These are phyloP conservation scores for Cercospora citrullina DNA, from an alignment of 2,329 filamentous ascomycete genomes.

Conservation along the genomic window DNA sequence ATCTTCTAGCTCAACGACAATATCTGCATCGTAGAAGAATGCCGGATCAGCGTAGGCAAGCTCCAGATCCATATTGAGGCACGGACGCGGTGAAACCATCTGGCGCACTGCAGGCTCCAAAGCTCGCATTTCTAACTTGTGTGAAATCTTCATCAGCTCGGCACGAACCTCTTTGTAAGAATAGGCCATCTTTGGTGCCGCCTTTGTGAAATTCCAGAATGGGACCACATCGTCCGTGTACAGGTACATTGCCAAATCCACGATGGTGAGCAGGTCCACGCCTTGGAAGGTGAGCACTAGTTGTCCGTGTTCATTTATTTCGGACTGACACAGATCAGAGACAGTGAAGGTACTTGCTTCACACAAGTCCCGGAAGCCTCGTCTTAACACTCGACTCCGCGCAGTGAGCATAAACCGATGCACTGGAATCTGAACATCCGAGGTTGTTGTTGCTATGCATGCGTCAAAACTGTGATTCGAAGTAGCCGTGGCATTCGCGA, in stretches of 20 bases:
- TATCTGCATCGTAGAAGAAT: slow-evolving; percentile 79
- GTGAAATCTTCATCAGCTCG: slow-evolving; percentile 85
- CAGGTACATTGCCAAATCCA: slow-evolving; percentile 76
- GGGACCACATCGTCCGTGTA: slow-evolving; percentile 81
- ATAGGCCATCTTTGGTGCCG: slow-evolving; percentile 64
- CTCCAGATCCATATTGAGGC: slow-evolving; percentile 69
- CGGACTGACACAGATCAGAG: slow-evolving; percentile 62
- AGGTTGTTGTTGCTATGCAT: slow-evolving; percentile 56
- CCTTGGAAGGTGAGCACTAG: slow-evolving; percentile 65
- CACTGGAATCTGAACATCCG: slow-evolving; percentile 71
- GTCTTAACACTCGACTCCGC: slow-evolving; percentile 68
- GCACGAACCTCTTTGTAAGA: slow-evolving; percentile 76
- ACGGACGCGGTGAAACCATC: slow-evolving; percentile 65
- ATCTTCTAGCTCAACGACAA: slow-evolving; percentile 74
- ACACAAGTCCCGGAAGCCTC: slow-evolving; percentile 60
- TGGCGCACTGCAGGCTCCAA: slow-evolving; percentile 77
- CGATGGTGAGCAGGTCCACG: slow-evolving; percentile 73
- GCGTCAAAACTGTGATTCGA: slow-evolving; percentile 48
- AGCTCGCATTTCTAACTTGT: slow-evolving; percentile 65
- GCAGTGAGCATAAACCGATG: slow-evolving; percentile 79
- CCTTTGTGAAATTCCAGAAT: slow-evolving; percentile 78
- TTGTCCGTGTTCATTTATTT: slow-evolving; percentile 52
- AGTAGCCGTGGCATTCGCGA: slow-evolving; percentile 42
- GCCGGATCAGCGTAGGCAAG: slow-evolving; percentile 65
- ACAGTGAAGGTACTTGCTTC: slow-evolving; percentile 57